Base-by-base conservation (phyloP, 305 asterid genomes). In the Salvia sclarea region DNA sequence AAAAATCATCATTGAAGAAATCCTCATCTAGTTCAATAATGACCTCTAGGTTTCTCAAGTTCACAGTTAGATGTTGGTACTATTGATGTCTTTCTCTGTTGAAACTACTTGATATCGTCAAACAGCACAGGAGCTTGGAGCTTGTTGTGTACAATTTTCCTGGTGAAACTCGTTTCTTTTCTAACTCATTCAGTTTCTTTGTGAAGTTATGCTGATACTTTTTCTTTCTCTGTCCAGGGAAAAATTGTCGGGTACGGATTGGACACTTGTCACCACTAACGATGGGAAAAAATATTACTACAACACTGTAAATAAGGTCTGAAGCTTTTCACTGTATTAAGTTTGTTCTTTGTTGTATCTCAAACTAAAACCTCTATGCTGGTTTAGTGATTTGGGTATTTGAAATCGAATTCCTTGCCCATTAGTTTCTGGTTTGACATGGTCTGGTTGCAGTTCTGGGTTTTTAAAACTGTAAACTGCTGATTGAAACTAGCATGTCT, bases 201-300 rank as follows among this genome's bases (percentile, higher is more conserved):
- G 21, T 58, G 41, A 75, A 49, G 69, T 58, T 38, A 52, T 67
- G 57, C 52, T 74, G 21, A 61, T 35, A 37, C 35, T 64, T 56
- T 68, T 63, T 78, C 40, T 54, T 38, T 64, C 17, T 58, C 35
- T 77, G 37, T 50, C 43, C 84, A 94, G 99, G 95, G 96, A 91
- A 85, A 94, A 84, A 78, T 69, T 91, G 76, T 74, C 84, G 37
- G 95, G 95, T 73, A 87, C 97, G 53, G 97, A 94, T 74, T 94
- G 99, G 99, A 81, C 84, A 67, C 73, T 84, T 74, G 96, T 94
- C 75, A 79, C 86, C 76, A 91, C 97, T 59, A 88, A 91, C 78
- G 95, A 94, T 80, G 95, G 95, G 76, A 88, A 91, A 80, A 88
- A 54, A 60, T 94, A 91, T 79, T 94, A 91, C 82, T 85, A 89